These are phyloP conservation scores for Citrus hindsii DNA, from an alignment of 345 rosid species.

Conservation along the genomic window DNA sequence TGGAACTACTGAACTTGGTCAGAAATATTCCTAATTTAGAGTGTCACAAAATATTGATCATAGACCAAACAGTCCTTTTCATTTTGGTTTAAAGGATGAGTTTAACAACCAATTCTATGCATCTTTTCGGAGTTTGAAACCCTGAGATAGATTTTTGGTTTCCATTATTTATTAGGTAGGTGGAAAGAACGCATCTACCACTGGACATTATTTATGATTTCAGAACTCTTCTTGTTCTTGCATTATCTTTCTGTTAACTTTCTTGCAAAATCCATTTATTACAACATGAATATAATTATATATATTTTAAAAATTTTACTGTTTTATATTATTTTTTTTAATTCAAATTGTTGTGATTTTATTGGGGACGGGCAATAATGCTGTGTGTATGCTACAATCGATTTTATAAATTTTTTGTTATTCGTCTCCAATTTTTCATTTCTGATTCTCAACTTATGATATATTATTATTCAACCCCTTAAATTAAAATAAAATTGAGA, in stretches of 20 bases:
- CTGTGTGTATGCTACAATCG: not conserved
- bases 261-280: not conserved
- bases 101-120: slow-evolving; percentile 3
- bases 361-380: not conserved
- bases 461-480: too few relatives aligned
- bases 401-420: too few relatives aligned
- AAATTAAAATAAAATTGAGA: too few relatives aligned
- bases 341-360: too few relatives aligned
- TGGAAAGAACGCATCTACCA: slow-evolving; percentile 8
- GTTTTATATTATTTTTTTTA: not conserved
- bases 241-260: not conserved
- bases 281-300: not conserved
- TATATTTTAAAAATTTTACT: too few relatives aligned
- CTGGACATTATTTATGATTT: slow-evolving; percentile 1
- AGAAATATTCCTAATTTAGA: not conserved
- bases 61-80: not conserved
- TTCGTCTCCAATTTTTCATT: too few relatives aligned
- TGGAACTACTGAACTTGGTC: not conserved
- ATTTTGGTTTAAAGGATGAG: not conserved
- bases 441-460: too few relatives aligned
- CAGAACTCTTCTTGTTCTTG: not conserved
- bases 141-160: not conserved
- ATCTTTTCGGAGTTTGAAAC: slow-evolving; percentile 4
- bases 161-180: slow-evolving; percentile 16
- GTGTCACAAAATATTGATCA: not conserved